Evolutionary conservation across 768 basidiomycete species (phyloP).

Genomic region (Suillus hirtellus): DNA sequence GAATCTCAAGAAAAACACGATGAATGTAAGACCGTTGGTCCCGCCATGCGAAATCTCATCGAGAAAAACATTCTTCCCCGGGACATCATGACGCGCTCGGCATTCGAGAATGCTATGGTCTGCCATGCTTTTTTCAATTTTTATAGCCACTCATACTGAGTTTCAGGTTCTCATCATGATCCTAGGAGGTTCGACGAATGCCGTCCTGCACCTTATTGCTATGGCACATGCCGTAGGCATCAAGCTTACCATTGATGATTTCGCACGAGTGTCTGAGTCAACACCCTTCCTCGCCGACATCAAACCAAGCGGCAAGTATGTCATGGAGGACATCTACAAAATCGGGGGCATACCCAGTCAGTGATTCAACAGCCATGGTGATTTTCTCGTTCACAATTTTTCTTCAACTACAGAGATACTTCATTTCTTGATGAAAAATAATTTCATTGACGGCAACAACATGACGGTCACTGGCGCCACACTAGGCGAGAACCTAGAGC

Average conservation of each 20-base stretch:
- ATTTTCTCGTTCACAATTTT: neutral
- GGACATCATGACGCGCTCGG: slow-evolving; percentile 95
- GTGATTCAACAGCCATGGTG: slow-evolving; percentile 26
- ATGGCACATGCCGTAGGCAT: slow-evolving; percentile 96
- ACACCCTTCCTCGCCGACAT: slow-evolving; percentile 95
- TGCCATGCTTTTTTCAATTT: slow-evolving; percentile 12
- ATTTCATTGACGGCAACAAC: slow-evolving; percentile 86
- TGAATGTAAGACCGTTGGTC: slow-evolving; percentile 81
- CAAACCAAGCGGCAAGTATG: slow-evolving; percentile 97
- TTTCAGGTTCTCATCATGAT: slow-evolving; percentile 90
- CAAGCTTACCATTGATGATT: slow-evolving; percentile 85
- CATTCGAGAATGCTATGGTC: slow-evolving; percentile 99
- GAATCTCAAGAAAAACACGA: slow-evolving; percentile 84
- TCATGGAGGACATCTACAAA: slow-evolving; percentile 96
- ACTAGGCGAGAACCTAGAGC: slow-evolving; percentile 89
- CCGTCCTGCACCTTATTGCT: slow-evolving; percentile 94
- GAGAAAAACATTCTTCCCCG: slow-evolving; percentile 90
- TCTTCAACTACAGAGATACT: slow-evolving; percentile 63
- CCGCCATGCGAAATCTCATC: slow-evolving; percentile 82
- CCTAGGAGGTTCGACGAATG: slow-evolving; percentile 97
- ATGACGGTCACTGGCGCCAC: slow-evolving; percentile 90
- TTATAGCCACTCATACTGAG: slow-evolving; percentile 1
- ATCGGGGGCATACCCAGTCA: slow-evolving; percentile 95
- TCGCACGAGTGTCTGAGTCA: slow-evolving; percentile 90
- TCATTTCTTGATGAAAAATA: slow-evolving; percentile 81